phyloP scores from a whole-genome alignment of 2,329 filamentous ascomycete species.

The Claviceps cyperi region DNA sequence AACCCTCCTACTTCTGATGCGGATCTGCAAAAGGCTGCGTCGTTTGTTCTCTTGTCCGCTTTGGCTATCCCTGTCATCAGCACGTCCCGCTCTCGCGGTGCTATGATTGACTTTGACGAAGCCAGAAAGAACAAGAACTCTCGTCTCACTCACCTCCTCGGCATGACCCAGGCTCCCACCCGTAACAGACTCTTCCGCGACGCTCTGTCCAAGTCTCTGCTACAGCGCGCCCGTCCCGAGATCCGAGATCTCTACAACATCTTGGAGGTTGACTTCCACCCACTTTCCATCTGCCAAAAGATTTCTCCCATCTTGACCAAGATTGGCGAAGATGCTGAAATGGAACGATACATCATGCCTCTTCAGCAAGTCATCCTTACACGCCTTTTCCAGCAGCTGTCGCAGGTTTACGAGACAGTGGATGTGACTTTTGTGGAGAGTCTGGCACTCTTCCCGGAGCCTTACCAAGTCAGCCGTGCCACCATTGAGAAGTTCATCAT shows the following conservation, averaged over 20 bases:
- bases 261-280: constrained; percentile 97
- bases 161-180: constrained; percentile 81
- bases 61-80: constrained; percentile 98
- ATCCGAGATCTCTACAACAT: constrained; percentile 98
- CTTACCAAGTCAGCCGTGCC: constrained; percentile 78
- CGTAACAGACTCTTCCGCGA: constrained; percentile 89
- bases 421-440: constrained; percentile 87
- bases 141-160: constrained; percentile 85
- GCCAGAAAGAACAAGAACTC: constrained; percentile 98
- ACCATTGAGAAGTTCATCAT: constrained; percentile 99
- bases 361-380: constrained; percentile 98
- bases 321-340: constrained; percentile 86
- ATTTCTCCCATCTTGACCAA: constrained; percentile 90
- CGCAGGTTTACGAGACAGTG: constrained; percentile 96
- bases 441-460: constrained; percentile 89
- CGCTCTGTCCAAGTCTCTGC: constrained; percentile 82
- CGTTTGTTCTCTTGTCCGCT: constrained; percentile 87
- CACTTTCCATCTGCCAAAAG: constrained; percentile 96
- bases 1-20: constrained; percentile 81
- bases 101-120: constrained; percentile 92
- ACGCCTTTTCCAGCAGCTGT: constrained; percentile 95
- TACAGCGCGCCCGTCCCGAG: constrained; percentile 84
- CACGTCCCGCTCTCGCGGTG: constrained; percentile 88
- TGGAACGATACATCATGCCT: constrained; percentile 92
- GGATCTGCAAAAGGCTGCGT: constrained; percentile 86